Base-by-base conservation (phyloP, 2,329 filamentous ascomycete genomes). In the Didymella exigua region DNA sequence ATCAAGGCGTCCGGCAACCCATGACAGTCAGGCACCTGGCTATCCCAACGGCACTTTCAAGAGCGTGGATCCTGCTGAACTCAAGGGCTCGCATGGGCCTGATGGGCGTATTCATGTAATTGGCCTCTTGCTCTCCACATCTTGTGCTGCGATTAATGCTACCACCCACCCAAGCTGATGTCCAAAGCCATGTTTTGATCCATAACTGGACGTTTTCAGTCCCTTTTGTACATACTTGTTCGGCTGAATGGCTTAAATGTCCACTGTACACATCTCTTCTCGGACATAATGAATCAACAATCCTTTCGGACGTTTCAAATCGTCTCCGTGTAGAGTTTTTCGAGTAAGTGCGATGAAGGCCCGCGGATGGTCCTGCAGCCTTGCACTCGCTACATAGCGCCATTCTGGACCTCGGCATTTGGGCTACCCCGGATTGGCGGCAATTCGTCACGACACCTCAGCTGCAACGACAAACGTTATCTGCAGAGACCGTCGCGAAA, bases 1-100 rank as follows among this genome's bases (percentile, higher is more conserved):
- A 55, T 42, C 44, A 61, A 45, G 46, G 55, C 60, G 8, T 74
- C 68, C 16, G 76, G 77, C 0, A 81, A 81, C 65, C 78, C 76
- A 4, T 81, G 78, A 78, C 70, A 80, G 29, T 49, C 59, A 46
- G 63, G 68, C 23, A 71, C 71, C 1, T 80, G 76, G 77, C 68
- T n/a, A n/a, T n/a, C n/a, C 68, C 0, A 68, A 79, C 56, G 63
- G 64, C 26, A 66, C 62, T 13, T 80, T 80, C 61, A 65, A 68
- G 61, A 79, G 76, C 53, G 66, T 71, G 0, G 69, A 76, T 34
- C 57, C 69, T 0, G 60, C 63, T 0, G 59, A 65, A 0, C 63
- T 79, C 5, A 75, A 77, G 60, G 74, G 72, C 8, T 61, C 74
- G 4, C 69, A 78, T 44, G 70, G 63, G 18, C 54, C 73, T 1